phyloP scores from a whole-genome alignment of 1,284 basidiomycete genomes.

The Phellopilus nigrolimitatus region DNA sequence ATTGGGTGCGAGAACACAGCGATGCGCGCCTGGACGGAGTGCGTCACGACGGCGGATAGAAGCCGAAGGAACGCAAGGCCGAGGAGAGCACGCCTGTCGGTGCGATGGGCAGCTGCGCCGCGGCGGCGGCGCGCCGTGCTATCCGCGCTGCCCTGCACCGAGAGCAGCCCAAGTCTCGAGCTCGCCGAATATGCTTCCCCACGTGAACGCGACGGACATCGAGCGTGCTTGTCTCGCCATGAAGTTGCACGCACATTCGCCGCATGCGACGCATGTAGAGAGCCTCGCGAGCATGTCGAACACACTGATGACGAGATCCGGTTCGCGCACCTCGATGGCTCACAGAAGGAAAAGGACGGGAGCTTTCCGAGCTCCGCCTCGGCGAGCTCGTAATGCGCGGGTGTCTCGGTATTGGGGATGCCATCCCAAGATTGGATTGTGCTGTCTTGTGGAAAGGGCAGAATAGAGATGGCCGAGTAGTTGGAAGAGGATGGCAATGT shows the following conservation, averaged over 20 bases:
- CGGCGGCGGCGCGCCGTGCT: constrained; percentile 30
- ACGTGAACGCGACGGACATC: constrained; percentile 31
- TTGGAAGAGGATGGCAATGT: constrained; percentile 80
- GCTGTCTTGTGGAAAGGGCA: constrained; percentile 65
- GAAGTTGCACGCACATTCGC: constrained; percentile 83
- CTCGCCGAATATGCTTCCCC: constrained; percentile 20
- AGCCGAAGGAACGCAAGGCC: constrained; percentile 81
- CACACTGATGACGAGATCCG: constrained; percentile 70
- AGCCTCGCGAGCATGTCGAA: constrained; percentile 89
- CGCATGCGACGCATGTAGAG: constrained; percentile 78
- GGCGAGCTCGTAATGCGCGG: constrained; percentile 48
- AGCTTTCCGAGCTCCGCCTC: constrained; percentile 63
- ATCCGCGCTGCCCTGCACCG: constrained; percentile 27
- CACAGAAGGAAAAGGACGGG: constrained; percentile 81
- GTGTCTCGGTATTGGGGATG: constrained; percentile 38
- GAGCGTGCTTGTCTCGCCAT: constrained; percentile 61
- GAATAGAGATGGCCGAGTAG: constrained; percentile 81
- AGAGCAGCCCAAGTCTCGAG: constrained; percentile 30
- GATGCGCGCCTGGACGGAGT: constrained; percentile 76
- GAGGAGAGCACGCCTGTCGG: constrained; percentile 74
- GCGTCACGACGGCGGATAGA: constrained; percentile 72
- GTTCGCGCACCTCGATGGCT: constrained; percentile 74
- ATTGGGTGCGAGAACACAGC: constrained; percentile 75
- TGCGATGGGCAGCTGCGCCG: constrained; percentile 49
- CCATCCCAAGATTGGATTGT: constrained; percentile 86